Evolutionary conservation across 306 rosid species (phyloP), one percentile per base, ranked within the genome.

Genomic region (Chamaecrista fasciculata): DNA sequence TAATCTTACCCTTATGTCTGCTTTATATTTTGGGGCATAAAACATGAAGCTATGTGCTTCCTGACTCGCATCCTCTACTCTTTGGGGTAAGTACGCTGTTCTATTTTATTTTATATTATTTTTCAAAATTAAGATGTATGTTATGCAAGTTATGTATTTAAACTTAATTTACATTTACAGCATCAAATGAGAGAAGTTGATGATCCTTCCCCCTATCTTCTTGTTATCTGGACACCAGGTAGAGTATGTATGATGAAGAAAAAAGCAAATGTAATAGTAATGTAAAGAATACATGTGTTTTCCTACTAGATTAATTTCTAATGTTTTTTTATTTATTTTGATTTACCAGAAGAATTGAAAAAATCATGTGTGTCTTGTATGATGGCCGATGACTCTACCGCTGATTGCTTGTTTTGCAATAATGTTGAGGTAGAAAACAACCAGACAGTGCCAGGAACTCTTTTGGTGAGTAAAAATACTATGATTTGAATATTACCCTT

Each of bases 221-320:
- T 95, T 69, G 97, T 97, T 53, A 91, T 95, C 77, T 95, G 99
- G 99, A 86, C 97, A 57, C 99, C 99, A 87, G 99, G 99, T 87
- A 84, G 59, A 75, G 6, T 73, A 48, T n/a, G n/a, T n/a, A n/a
- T 46, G 25, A 15, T 16, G 14, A 2, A 50, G n/a, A 49, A 49
- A 7, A 21, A 37, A 40, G 48, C 37, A 62, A 14, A 11, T 19
- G 4, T 51, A 18, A 25, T 25, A 66, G 42, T 47, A 67, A 0
- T 21, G 25, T n/a, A 12, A 44, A 26, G 19, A 25, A 36, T 34
- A 14, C 4, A 23, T 33, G 15, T 8, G 9, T 59, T 33, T 16
- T 34, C 21, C 40, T 34, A 15, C 43, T 10, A 12, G 34, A 40
- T 31, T 28, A 10, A 37, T 3, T 3, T 16, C 11, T 21, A 50